Base-by-base conservation (phyloP, 345 rosid genomes). In the Eucalyptus brandiana region DNA sequence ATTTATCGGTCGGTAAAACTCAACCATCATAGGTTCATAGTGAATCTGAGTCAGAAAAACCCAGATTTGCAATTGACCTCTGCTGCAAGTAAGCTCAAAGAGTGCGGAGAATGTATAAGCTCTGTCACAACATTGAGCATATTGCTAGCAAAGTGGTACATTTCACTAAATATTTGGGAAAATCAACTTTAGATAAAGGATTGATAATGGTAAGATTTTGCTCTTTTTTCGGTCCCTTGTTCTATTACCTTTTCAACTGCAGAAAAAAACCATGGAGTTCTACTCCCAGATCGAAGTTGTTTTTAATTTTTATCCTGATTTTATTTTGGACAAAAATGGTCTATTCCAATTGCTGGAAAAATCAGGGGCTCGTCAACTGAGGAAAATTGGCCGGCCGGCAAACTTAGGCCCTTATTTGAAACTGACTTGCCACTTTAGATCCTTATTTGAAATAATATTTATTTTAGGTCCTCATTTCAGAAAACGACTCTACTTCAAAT, bases 401-500 rank as follows among this genome's bases (percentile, higher is more conserved):
- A 30, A n/a, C 4, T 62, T 0, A 13, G 1, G 17, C 34, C 4
- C 32, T 62, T 62, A 62, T 62, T 62, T 62, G 3, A 62, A 30
- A 30, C 3, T 13, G 0, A 30, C 3, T 60, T 30, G 0, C 4
- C 3, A 62, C 0, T 62, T 28, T 0, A 8, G 0, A 30, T 13
- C 8, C 0, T 62, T 62, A 62, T 62, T 62, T 30, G 18, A 28
- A 6, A 60, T 2, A 30, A 62, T 62, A 14, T 62, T 62, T 14
- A 30, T 0, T 62, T 60, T 62, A 15, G 3, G 8, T 21, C 4
- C 0, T 30, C 32, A 30, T 62, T 62, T 28, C 0, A 62, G 3
- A 62, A 62, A 28, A 23, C 0, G 17, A 62, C 32, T 30, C 1
- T 1, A 6, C 0, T 62, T 30, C 1, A 30, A 0, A 6, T 16